Evolutionary conservation across 495 filamentous ascomycete genomes (phyloP), one percentile per base, ranked within the genome.

Genomic region (Acidiella bohemica): DNA sequence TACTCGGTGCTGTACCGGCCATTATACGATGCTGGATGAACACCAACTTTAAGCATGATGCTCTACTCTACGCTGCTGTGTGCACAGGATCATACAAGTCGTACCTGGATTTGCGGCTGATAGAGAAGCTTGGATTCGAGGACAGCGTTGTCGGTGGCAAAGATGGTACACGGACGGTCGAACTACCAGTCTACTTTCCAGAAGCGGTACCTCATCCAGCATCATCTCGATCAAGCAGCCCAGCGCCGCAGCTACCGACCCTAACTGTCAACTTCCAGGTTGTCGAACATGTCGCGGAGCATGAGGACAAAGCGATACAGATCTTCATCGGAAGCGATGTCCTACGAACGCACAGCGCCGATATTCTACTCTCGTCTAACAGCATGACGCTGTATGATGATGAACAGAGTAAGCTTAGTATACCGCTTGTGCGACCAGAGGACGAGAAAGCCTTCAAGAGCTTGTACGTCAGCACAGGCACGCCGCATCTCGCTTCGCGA

Each of bases 21-120:
- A 93, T 97, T 49, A 84, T 97, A 32, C 81, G 90, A 36, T 97
- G 90, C 64, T 96, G 92, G 88, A 65, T 96, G 39, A 81, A 78
- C 6, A 78, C 73, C 4, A 76, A 80, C 47, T 95, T 86, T 54
- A 87, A 86, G 0, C 84, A 88, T 47, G 76, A 80, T 41, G 73
- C 84, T 8, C 69, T 95, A 4, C 70, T 95, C 5, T 96, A 96
- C 50, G 90, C 90, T 19, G 86, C 80, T 21, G 68, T 94, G 14
- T 97, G 90, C 58, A 86, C 84, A 9, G 92, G 86, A 9, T 93
- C 90, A 11, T 86, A 85, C 59, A 75, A 71, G 51, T 95, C 90
- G 4, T 74, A 72, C 19, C 53, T 97, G 24, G 78, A 86, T 33
- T 70, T 70, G 45, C 70, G 75, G 5, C 64, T 94, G 41, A 62